These are phyloP conservation scores for Selenicereus undatus DNA, from an alignment of 148 eudicot genomes.

Conservation along the genomic window DNA sequence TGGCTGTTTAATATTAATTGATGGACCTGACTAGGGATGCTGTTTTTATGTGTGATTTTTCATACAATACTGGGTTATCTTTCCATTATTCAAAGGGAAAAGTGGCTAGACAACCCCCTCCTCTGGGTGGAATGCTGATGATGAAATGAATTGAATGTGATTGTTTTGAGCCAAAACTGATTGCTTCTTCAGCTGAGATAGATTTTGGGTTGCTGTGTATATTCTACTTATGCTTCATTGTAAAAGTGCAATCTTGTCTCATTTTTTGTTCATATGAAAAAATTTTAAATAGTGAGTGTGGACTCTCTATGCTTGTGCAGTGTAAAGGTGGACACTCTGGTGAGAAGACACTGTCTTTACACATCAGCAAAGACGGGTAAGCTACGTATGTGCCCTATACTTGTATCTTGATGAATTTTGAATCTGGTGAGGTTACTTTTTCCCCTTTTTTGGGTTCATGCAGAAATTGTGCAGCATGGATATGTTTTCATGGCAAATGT, in stretches of 20 bases:
- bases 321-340: slow-evolving; percentile 61
- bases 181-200: neutral
- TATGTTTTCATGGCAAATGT: slow-evolving; percentile 65
- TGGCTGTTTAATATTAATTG: neutral
- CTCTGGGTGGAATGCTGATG: too few species aligned
- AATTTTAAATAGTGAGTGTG: neutral
- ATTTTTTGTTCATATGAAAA: neutral
- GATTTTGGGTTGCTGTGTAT: neutral
- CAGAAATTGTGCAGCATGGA: slow-evolving; percentile 58
- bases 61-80: neutral
- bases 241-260: neutral
- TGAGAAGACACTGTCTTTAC: slow-evolving; percentile 53
- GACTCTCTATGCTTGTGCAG: slow-evolving; percentile 33
- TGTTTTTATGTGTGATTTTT: neutral
- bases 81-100: neutral
- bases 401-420: slow-evolving; percentile 10
- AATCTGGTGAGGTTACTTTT: neutral
- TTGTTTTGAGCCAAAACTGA: neutral
- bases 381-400: slow-evolving; percentile 16
- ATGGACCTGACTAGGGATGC: neutral
- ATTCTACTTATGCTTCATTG: neutral
- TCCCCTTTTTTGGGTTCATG: neutral
- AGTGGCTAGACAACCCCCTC: neutral
- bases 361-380: slow-evolving; percentile 61
- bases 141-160: neutral